Percentiles rank a stretch among this genome's conserved stretches.
These are phyloP conservation scores for Pelargonium myrrhifolium DNA, from an alignment of 441 rosid genomes.

Conservation along the genomic window DNA sequence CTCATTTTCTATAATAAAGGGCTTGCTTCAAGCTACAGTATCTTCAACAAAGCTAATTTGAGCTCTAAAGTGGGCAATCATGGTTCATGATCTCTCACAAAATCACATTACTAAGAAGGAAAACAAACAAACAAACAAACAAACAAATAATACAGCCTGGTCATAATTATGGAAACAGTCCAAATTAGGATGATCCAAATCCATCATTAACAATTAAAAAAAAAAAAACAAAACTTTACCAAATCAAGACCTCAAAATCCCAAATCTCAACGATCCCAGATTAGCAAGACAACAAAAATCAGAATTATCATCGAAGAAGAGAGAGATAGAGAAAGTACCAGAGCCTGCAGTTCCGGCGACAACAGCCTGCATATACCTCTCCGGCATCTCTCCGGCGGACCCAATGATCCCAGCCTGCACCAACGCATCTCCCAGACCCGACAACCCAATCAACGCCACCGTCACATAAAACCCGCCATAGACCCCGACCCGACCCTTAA, in stretches of 20 bases:
- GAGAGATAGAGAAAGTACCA: slow-evolving; percentile 32
- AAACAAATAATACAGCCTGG: background rate
- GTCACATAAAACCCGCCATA: slow-evolving; percentile 57
- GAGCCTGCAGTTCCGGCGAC: slow-evolving; percentile 93
- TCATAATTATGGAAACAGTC: background rate
- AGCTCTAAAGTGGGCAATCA: too few relatives aligned
- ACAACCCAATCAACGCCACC: slow-evolving; percentile 39
- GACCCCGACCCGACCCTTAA: slow-evolving; percentile 70
- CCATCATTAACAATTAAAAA: background rate
- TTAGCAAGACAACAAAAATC: background rate
- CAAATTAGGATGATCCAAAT: background rate
- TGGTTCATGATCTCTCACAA: too few relatives aligned
- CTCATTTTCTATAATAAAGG: background rate
- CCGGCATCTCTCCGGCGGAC: slow-evolving; percentile 83
- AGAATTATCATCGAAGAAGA: background rate
- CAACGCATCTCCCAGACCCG: slow-evolving; percentile 73
- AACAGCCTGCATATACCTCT: slow-evolving; percentile 79
- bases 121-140: too few relatives aligned
- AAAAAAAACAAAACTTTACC: background rate
- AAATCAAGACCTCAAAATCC: too few relatives aligned
- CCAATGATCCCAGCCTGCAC: slow-evolving; percentile 84
- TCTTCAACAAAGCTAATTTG: background rate
- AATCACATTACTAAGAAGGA: too few relatives aligned
- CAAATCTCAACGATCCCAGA: background rate
- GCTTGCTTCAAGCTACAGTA: background rate